Base-by-base conservation (phyloP, 768 basidiomycete genomes). In the Amanita polypyramis region DNA sequence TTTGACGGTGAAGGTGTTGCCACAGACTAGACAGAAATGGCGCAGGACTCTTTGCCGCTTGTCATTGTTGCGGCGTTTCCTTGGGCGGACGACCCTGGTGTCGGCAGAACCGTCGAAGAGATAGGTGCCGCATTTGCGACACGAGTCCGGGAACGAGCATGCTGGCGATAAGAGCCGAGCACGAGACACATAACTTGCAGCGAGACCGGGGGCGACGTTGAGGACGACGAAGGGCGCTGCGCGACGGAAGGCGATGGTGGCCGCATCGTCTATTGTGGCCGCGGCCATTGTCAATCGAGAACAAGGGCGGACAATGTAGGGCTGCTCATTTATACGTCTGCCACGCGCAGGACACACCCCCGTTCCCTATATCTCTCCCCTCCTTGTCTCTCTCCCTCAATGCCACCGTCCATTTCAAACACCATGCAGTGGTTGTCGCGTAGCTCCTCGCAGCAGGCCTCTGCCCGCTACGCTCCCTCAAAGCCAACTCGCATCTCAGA, bases 181-280 rank as follows among this genome's bases (percentile, higher is more conserved):
- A 40, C 76, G 71, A 11, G 66, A 56, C 0, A 72, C 61, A 58
- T 87, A 83, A 23, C 82, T 65, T 33, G 85, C 82, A 11, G 85
- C 74, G 41, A 88, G 74, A 29, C 67, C 41, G 7, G 80, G 72
- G 2, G 82, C 79, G 32, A 75, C 54, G 3, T 73, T 52, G 21
- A 75, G 67, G 45, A 86, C 62, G 14, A 65, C 58, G 52, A 63
- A 67, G 12, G 82, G 69, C 14, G 85, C 57, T 10, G 70, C 62
- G 34, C 69, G 62, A 51, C 71, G 70, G 53, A 76, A 78, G 54
- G 66, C 71, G 45, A 61, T 44, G 1, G 77, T 72, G 15, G 55
- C 27, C 49, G 60, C 55, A 51, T 43, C 34, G 48, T 52, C 37
- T 37, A 47, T 47, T 10, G 23, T 5, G 9, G 56, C 57, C 56